Evolutionary conservation across 768 basidiomycete genomes (phyloP), one percentile per base, ranked within the genome.

Genomic region (Boletus tomentosulus): DNA sequence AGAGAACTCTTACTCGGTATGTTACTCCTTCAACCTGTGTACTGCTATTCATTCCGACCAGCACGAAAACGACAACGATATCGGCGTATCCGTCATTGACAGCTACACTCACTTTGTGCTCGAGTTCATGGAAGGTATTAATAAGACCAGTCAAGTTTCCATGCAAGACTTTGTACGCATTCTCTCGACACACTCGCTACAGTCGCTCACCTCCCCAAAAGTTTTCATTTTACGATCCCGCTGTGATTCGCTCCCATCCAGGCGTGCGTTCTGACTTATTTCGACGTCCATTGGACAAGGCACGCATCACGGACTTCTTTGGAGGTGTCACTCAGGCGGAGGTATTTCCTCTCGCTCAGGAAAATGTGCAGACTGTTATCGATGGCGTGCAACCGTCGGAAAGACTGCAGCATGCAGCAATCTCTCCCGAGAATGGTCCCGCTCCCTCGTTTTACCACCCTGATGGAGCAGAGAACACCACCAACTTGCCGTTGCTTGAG

Each of bases 21-120:
- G 87, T 69, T 13, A 2, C n/a, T 30, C 38, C 11, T 35, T 50
- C 52, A 13, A 25, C 6, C 0, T 9, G 3, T 33, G 44, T 19
- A 48, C 34, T 6, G 47, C 33, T 13, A 42, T 58, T 54, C 38
- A 61, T 33, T 12, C 8, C 37, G 12, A 38, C 1, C 60, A 98
- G 93, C 86, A 98, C 62, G 89, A 92, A 66, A 92, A 90, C 64
- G 97, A 99, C 73, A 76, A 85, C 34, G 96, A 98, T 58, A 85
- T 99, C 28, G 97, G 97, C 3, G 92, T 98, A 0, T 86, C 93
- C 0, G 94, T 99, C 46, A 97, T 98, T 57, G 97, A 99, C 67
- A 83, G 85, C 13, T 99, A 84, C 66, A 98, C 96, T 0, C 97
- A 98, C 72, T 88, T 89, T 63, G 77, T 95, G 28, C 82, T 99